Evolutionary conservation across 2,329 filamentous ascomycete species (phyloP).

Genomic region (Colletotrichum tabaci): DNA sequence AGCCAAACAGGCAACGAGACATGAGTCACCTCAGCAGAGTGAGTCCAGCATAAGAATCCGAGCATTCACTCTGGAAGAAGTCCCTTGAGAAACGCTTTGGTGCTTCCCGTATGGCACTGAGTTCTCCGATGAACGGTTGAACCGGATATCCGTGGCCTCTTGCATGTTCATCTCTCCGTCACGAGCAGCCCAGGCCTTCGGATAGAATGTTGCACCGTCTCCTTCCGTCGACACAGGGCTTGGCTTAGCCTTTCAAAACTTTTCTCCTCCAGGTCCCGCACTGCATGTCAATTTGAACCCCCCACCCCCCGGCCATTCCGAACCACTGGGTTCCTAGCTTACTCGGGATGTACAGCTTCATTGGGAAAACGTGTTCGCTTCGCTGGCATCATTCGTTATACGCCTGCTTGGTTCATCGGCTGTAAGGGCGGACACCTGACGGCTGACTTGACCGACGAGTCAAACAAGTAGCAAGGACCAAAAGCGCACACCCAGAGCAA

Average conservation of each 20-base stretch:
- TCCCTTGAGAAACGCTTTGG: too few species aligned
- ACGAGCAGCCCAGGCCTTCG: neutral
- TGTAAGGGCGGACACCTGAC: too few species aligned
- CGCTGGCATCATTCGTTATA: neutral
- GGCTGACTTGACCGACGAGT: too few species aligned
- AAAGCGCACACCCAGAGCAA: neutral
- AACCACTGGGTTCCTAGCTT: neutral
- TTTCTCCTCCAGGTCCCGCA: slow-evolving; percentile 17
- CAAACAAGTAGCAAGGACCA: too few species aligned
- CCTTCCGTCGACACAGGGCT: neutral
- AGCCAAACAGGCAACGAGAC: too few species aligned
- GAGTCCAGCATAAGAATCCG: too few species aligned
- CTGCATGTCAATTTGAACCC: too few species aligned
- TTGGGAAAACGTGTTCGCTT: neutral
- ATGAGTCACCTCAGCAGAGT: too few species aligned
- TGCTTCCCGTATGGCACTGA: too few species aligned
- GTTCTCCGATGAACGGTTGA: too few species aligned
- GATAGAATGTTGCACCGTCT: slow-evolving; percentile 37
- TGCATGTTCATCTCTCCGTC: neutral
- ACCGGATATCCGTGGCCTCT: neutral
- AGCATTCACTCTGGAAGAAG: neutral
- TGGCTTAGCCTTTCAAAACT: slow-evolving; percentile 12
- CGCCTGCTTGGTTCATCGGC: neutral
- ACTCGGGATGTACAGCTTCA: neutral
- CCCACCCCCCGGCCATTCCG: slow-evolving; percentile 5